Conservation (phyloP, 805 yeast species). For the Torulaspora indica region DNA sequence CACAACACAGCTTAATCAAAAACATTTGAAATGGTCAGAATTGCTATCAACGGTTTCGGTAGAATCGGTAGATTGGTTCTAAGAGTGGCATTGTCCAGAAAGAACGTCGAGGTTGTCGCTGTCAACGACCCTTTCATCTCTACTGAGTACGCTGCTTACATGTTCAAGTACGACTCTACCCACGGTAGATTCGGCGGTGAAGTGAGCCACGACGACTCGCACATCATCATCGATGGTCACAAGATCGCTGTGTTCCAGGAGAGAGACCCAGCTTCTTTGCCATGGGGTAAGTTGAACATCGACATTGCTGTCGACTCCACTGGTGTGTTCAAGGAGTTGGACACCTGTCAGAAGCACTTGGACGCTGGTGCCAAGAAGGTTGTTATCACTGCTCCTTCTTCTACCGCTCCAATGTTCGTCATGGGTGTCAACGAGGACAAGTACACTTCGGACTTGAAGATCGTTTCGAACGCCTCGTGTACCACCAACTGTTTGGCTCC, state of each 20-base stretch:
- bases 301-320: constrained; percentile 67
- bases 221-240: constrained; percentile 51
- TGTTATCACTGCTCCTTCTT: constrained; percentile 66
- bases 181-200: constrained; percentile 62
- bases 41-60: constrained; percentile 73
- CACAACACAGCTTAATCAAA: constrained; percentile 4
- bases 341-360: constrained; percentile 63
- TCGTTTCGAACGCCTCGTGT: constrained; percentile 68
- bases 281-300: constrained; percentile 61
- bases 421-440: constrained; percentile 63
- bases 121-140: constrained; percentile 67
- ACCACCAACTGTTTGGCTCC: constrained; percentile 74
- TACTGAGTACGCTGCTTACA: constrained; percentile 65
- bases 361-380: constrained; percentile 73
- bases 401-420: constrained; percentile 70
- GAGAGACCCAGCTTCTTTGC: constrained; percentile 62
- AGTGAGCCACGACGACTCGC: constrained; percentile 49
- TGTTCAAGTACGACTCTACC: constrained; percentile 72
- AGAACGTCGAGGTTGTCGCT: constrained; percentile 54
- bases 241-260: constrained; percentile 52
- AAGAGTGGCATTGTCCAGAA: constrained; percentile 55
- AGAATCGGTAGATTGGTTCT: constrained; percentile 66
- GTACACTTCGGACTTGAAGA: constrained; percentile 52
- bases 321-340: constrained; percentile 64
- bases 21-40: constrained; percentile 31